phyloP scores from a whole-genome alignment of 2,329 filamentous ascomycete species.

The Nigrograna mackinnonii region DNA sequence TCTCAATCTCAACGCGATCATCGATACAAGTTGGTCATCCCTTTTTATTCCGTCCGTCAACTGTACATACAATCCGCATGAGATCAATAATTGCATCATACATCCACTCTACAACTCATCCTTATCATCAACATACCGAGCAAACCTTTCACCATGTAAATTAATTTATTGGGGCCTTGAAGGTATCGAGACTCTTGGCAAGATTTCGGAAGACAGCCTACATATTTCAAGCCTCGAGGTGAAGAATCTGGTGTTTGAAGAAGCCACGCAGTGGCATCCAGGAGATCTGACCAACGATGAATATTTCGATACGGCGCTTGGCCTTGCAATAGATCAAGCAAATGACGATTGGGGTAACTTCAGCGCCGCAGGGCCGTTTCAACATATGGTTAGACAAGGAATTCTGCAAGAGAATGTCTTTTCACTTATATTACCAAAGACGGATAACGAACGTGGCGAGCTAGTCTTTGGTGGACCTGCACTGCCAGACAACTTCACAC shows the following conservation, averaged over 20 bases:
- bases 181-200: conserved; percentile 5
- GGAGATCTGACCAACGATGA: conserved; percentile 4
- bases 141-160: not conserved
- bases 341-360: conserved; percentile 4
- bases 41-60: conserved; percentile 12
- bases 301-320: conserved; percentile 8
- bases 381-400: conserved; percentile 9
- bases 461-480: conserved; percentile 5
- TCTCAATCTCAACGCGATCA: conserved; percentile 4
- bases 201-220: conserved; percentile 8
- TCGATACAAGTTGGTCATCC: conserved; percentile 11
- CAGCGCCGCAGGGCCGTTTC: conserved; percentile 6
- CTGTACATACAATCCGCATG: conserved; percentile 6
- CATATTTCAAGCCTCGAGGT: conserved; percentile 9
- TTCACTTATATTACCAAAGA: conserved; percentile 3
- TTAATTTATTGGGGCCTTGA: conserved; percentile 1
- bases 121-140: conserved; percentile 7
- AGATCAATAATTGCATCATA: conserved; percentile 1
- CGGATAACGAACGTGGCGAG: conserved; percentile 7
- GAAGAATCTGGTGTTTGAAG: conserved; percentile 6
- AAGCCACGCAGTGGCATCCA: conserved; percentile 7
- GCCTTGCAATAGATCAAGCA: conserved; percentile 8
- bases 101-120: conserved; percentile 11
- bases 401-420: conserved; percentile 7
- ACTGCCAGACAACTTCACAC: conserved; percentile 3